phyloP scores from a whole-genome alignment of 257 asterid genomes.

The Striga asiatica region DNA sequence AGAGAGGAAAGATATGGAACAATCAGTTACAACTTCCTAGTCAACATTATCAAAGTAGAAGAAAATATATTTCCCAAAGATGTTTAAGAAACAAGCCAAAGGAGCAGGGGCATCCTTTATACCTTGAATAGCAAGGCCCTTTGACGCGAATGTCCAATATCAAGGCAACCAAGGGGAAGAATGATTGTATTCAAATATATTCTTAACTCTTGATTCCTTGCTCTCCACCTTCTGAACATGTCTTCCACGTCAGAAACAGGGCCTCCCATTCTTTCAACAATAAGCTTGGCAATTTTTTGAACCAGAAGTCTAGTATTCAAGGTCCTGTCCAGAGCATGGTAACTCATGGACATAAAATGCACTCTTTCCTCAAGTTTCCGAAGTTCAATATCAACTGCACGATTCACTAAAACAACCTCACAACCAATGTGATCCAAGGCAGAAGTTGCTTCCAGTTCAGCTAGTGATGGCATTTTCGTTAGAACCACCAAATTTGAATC shows the following conservation, averaged over 20 bases:
- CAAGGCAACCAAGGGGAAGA: conserved; percentile 92
- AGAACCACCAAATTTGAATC: conserved; percentile 48
- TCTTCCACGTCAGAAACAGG: conserved; percentile 90
- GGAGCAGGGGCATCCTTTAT: conserved; percentile 17
- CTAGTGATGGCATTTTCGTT: conserved; percentile 73
- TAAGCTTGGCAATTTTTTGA: conserved; percentile 78
- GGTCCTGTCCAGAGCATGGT: conserved; percentile 32
- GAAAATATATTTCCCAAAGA: too few species aligned
- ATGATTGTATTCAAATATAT: conserved; percentile 38
- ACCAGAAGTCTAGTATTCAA: conserved; percentile 37
- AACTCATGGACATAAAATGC: conserved; percentile 44
- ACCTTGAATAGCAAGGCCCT: conserved; percentile 99
- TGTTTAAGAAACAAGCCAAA: neutral
- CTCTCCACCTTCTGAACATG: conserved; percentile 74
- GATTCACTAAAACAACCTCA: conserved; percentile 82
- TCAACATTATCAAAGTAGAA: neutral
- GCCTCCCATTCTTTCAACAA: conserved; percentile 94
- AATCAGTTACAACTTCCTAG: neutral
- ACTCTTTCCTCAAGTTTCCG: conserved; percentile 80
- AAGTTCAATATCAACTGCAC: conserved; percentile 55
- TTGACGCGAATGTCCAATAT: conserved; percentile 96
- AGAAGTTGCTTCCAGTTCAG: conserved; percentile 62
- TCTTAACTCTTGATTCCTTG: conserved; percentile 61
- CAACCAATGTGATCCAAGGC: conserved; percentile 41
- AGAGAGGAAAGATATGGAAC: too few species aligned